Percentiles rank a stretch among this genome's conserved stretches.
These are phyloP conservation scores for Suhomyces chickasaworum DNA, from an alignment of 1,139 yeast genomes.

Conservation along the genomic window DNA sequence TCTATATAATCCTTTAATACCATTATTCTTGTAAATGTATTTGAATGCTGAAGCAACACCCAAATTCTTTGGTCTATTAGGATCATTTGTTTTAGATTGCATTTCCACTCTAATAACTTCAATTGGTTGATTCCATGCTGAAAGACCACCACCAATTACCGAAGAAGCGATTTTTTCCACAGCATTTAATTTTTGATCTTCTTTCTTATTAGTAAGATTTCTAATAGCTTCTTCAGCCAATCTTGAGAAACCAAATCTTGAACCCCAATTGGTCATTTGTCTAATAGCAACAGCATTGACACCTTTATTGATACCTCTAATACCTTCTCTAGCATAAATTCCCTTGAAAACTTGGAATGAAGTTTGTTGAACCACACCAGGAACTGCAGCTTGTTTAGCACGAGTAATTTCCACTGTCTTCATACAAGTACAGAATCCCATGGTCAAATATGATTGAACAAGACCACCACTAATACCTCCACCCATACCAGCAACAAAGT, in stretches of 20 bases:
- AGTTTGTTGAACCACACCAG: constrained; percentile 69
- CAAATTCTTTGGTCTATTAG: constrained; percentile 92
- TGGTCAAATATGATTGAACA: constrained; percentile 92
- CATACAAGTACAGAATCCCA: constrained; percentile 98
- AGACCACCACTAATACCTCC: constrained; percentile 97
- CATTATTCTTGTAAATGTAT: constrained; percentile 81
- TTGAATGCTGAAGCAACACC: constrained; percentile 76
- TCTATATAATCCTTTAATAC: constrained; percentile 87
- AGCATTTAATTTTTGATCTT: constrained; percentile 65
- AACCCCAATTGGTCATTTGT: constrained; percentile 99
- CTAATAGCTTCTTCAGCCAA: constrained; percentile 87
- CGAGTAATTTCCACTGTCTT: constrained; percentile 97
- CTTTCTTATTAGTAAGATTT: constrained; percentile 58
- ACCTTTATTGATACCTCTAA: constrained; percentile 93
- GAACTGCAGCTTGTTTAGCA: constrained; percentile 66
- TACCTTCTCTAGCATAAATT: constrained; percentile 81
- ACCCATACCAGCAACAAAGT: constrained; percentile 84
- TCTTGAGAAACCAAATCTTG: constrained; percentile 90
- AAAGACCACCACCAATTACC: constrained; percentile 92
- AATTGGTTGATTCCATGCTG: constrained; percentile 99
- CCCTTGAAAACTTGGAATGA: constrained; percentile 85
- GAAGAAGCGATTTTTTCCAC: constrained; percentile 84
- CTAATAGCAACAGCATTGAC: constrained; percentile 99
- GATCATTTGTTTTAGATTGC: constrained; percentile 92
- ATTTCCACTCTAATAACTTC: constrained; percentile 97